phyloP scores from a whole-genome alignment of 2,329 filamentous ascomycete species.

The Sporothrix sp. region DNA sequence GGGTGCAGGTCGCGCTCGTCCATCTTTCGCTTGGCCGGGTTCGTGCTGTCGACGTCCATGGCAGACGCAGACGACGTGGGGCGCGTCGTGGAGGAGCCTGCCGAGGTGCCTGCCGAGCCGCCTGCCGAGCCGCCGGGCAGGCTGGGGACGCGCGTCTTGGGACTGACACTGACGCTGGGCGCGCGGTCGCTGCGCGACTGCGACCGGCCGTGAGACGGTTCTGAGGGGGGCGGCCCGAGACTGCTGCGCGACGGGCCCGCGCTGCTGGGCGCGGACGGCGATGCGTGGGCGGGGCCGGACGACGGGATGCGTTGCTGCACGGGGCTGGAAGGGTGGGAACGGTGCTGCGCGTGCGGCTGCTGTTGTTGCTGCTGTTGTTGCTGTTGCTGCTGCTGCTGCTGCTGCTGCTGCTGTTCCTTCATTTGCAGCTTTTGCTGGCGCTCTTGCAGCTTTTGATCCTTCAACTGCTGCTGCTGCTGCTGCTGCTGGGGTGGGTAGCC shows the following conservation, averaged over 20 bases:
- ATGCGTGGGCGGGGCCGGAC: slow-evolving; percentile 12
- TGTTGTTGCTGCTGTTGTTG: slow-evolving; percentile 21
- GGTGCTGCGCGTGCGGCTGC: slow-evolving; percentile 18
- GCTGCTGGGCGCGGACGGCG: slow-evolving; percentile 24
- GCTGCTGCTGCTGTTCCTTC: background rate
- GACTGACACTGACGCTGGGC: slow-evolving; percentile 64
- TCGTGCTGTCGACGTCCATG: slow-evolving; percentile 23
- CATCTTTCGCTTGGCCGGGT: slow-evolving; percentile 38
- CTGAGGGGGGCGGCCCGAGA: slow-evolving; percentile 31
- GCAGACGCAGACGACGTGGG: slow-evolving; percentile 10
- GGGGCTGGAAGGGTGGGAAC: slow-evolving; percentile 49
- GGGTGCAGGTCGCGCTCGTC: slow-evolving; percentile 39
- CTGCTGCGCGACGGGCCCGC: background rate
- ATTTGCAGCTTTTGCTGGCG: slow-evolving; percentile 4
- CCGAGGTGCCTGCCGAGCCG: background rate
- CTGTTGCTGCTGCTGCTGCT: slow-evolving; percentile 21
- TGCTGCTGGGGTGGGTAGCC: background rate
- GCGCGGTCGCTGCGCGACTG: slow-evolving; percentile 55
- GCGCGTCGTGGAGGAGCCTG: background rate
- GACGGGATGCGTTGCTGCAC: slow-evolving; percentile 41
- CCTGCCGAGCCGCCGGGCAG: slow-evolving; percentile 3
- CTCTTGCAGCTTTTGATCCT: background rate
- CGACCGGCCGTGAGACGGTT: slow-evolving; percentile 34
- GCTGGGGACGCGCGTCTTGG: slow-evolving; percentile 52
- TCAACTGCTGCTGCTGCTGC: background rate